Evolutionary conservation across 1,284 basidiomycete genomes (phyloP).

Genomic region (Rhodotorula sp.): DNA sequence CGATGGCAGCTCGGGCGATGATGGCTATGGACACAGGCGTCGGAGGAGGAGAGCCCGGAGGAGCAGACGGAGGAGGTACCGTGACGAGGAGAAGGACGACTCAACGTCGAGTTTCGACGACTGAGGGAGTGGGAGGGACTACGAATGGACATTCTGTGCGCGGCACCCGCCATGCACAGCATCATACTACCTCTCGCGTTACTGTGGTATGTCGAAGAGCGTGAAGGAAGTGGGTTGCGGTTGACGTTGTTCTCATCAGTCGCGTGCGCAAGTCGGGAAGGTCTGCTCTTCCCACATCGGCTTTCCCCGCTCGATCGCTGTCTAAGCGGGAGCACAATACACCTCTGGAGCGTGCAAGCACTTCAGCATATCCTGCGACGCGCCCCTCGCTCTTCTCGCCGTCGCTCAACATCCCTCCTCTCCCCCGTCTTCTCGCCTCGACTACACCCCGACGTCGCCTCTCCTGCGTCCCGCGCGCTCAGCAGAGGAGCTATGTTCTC

Average conservation of each 20-base stretch:
- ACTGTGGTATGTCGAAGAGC: too few species aligned
- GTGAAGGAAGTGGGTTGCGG: not conserved
- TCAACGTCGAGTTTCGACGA: not conserved
- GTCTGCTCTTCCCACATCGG: not conserved
- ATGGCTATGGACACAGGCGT: not conserved
- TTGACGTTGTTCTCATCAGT: not conserved
- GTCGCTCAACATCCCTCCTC: not conserved
- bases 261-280: not conserved
- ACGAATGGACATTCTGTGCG: not conserved
- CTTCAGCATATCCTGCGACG: not conserved
- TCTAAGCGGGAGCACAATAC: not conserved
- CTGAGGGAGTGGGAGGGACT: not conserved
- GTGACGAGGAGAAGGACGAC: not conserved
- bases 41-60: not conserved
- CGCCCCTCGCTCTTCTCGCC: not conserved
- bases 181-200: too few species aligned
- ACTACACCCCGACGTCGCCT: too few species aligned
- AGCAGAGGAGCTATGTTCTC: conserved; percentile 4
- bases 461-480: too few species aligned
- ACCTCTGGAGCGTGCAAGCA: not conserved
- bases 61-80: not conserved
- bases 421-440: not conserved
- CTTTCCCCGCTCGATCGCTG: not conserved
- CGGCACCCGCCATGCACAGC: too few species aligned
- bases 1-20: too few species aligned